Evolutionary conservation across 2,329 filamentous ascomycete species (phyloP).

Genomic region (Seiridium cupressi): DNA sequence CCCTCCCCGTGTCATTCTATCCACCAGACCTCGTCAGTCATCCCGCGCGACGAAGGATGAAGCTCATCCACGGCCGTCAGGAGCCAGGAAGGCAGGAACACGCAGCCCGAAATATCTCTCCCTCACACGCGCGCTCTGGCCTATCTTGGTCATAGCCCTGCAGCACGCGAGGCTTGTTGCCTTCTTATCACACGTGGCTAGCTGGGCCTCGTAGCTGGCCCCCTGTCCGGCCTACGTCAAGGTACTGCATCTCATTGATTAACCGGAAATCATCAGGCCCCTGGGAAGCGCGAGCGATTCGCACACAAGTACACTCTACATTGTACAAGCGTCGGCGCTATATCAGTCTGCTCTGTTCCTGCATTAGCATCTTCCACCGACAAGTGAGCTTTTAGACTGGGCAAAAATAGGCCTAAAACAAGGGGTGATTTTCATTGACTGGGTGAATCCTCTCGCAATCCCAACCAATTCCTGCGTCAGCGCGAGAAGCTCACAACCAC

Average conservation of each 20-base stretch:
- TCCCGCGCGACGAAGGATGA: neutral
- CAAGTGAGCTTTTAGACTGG: constrained; percentile 2
- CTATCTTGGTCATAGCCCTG: neutral
- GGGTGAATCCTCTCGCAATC: neutral
- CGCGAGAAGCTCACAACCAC: neutral
- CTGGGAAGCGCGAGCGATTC: neutral
- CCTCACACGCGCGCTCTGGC: neutral
- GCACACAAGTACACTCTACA: neutral
- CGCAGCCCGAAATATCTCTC: neutral
- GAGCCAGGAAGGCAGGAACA: neutral
- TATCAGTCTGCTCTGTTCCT: constrained; percentile 8
- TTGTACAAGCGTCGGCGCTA: neutral
- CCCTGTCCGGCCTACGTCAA: constrained; percentile 7
- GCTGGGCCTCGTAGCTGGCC: neutral
- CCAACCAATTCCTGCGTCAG: neutral
- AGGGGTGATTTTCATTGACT: constrained; percentile 7
- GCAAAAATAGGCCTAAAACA: constrained; percentile 15
- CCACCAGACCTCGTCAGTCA: neutral
- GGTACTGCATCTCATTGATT: constrained; percentile 4
- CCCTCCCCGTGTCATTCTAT: neutral
- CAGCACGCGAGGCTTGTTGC: neutral
- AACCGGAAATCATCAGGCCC: constrained; percentile 6
- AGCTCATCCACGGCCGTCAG: neutral
- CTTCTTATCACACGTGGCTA: constrained; percentile 9
- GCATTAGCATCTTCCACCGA: constrained; percentile 9